phyloP scores from a whole-genome alignment of 352 stramenopile species.

The Pythium grandisporangium region DNA sequence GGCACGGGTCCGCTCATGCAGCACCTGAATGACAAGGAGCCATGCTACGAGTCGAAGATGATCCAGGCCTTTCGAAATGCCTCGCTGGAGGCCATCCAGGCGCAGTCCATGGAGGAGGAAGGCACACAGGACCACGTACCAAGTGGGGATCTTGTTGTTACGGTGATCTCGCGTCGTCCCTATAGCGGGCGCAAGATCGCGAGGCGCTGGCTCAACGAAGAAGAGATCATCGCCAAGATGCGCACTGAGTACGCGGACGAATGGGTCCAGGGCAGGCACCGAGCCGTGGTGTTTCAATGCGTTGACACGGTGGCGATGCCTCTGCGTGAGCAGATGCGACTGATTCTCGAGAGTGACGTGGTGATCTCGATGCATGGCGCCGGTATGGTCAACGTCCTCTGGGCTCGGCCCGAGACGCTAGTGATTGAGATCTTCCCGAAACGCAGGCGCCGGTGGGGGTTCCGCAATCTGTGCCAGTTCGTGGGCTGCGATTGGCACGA shows the following conservation, averaged over 20 bases:
- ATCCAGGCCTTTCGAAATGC: slow-evolving; percentile 31
- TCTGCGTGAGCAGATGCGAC: slow-evolving; percentile 49
- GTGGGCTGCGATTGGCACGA: slow-evolving; percentile 56
- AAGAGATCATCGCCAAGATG: slow-evolving; percentile 9
- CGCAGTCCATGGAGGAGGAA: background rate
- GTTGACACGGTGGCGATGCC: slow-evolving; percentile 57
- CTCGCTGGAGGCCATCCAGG: background rate
- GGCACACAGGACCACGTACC: no score
- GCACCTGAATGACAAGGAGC: slow-evolving; percentile 53
- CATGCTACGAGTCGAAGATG: slow-evolving; percentile 42
- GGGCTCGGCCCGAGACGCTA: slow-evolving; percentile 33
- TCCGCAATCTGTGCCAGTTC: slow-evolving; percentile 70
- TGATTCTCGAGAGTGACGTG: slow-evolving; percentile 56
- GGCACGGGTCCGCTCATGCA: slow-evolving; percentile 50
- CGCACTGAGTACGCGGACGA: slow-evolving; percentile 6
- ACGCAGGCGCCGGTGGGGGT: slow-evolving; percentile 42
- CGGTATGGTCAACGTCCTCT: slow-evolving; percentile 70
- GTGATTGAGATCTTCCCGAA: slow-evolving; percentile 74
- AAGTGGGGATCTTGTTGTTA: slow-evolving; percentile 8
- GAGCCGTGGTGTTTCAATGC: slow-evolving; percentile 34
- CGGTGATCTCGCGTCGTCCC: slow-evolving; percentile 14
- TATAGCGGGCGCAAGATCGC: slow-evolving; percentile 12
- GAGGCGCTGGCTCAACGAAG: slow-evolving; percentile 20
- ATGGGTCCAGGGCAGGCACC: no score
- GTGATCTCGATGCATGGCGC: slow-evolving; percentile 80